Evolutionary conservation across 768 basidiomycete species (phyloP), one percentile per base, ranked within the genome.

Genomic region (Tephrocybe sp.): DNA sequence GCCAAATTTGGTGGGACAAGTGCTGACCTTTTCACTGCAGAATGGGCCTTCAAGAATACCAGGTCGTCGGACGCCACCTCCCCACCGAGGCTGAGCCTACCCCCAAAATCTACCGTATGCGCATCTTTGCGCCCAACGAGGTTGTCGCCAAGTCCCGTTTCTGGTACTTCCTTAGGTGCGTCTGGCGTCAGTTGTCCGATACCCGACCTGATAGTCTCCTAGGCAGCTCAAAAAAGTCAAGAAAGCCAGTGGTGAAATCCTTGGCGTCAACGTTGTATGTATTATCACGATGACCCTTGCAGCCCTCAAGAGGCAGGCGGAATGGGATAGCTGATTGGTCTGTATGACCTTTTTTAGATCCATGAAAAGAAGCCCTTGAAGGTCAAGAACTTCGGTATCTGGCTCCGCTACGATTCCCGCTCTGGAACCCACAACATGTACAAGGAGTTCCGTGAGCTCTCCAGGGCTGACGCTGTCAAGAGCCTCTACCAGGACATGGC

Each of bases 381-480:
- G 77, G 89, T 97, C 72, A 98, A 99, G 84, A 98, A 97, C 87
- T 97, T 99, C 68, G 97, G 97, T 59, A 91, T 99, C 76, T 98
- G 97, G 97, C 74, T 99, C 69, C 90, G 95, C 62, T 99, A 99
- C 74, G 97, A 99, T 76, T 98, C 95, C 47, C 93, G 95, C 62
- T 97, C 94, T 44, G 97, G 97, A 56, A 99, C 97, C 39, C 97
- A 98, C 86, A 99, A 99, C 85, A 95, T 97, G 94, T 97, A 97
- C 89, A 94, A 94, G 83, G 89, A 91, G 73, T 97, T 91, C 88
- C 91, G 94, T 65, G 95, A 98, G 63, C 86, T 99, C 61, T 80
- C 80, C 60, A 87, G 97, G 57, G 86, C 91, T 53, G 94, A 91
- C 68, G 95, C 97, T 50, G 97, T 98, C 68, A 94, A 90, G 80